Evolutionary conservation across 352 stramenopile species (phyloP), one percentile per base, ranked within the genome.

Genomic region (Elongisporangium anandrum): DNA sequence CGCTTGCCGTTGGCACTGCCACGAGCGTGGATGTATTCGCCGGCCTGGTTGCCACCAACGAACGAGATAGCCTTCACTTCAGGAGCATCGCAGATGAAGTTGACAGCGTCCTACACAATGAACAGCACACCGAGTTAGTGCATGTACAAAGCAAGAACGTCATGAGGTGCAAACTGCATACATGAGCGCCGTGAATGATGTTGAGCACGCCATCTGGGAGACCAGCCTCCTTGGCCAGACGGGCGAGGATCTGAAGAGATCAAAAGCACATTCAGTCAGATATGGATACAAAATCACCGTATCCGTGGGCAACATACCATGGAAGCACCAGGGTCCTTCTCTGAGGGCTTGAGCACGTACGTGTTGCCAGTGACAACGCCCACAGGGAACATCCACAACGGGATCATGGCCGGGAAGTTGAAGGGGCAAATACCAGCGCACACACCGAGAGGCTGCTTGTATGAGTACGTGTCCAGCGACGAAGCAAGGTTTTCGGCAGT

Each of bases 341-440:
- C 94, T 12, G 87, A 97, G 4, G 94, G 94, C 80, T 99, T 99
- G 39, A 99, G 74, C 12, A 99, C 74, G 72, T 97, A 98, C 10
- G 96, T 98, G 80, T 99, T 99, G 34, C 97, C 97, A 16, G 81
- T 85, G 45, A 96, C 90, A 21, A 88, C 90, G 21, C 80, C 85
- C 10, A 94, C 83, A 23, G 90, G 88, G 71, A 96, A 87, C 91
- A 94, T 93, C 89, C 88, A 96, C 0, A 99, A 68, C 16, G 96
- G 95, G 65, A 99, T 99, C 97, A 99, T 99, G 50, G 93, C 94
- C 10, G 95, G 95, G 79, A 98, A 98, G 69, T 98, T 98, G 71
- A 98, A 98, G 10, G 93, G 94, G 56, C 87, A 96, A 68, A 97
- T 96, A 71, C 92, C 90, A 21, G 89, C 94, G 57, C 88, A 97